phyloP scores from a whole-genome alignment of 2,329 filamentous ascomycete genomes.

The Colletotrichum somersetense region DNA sequence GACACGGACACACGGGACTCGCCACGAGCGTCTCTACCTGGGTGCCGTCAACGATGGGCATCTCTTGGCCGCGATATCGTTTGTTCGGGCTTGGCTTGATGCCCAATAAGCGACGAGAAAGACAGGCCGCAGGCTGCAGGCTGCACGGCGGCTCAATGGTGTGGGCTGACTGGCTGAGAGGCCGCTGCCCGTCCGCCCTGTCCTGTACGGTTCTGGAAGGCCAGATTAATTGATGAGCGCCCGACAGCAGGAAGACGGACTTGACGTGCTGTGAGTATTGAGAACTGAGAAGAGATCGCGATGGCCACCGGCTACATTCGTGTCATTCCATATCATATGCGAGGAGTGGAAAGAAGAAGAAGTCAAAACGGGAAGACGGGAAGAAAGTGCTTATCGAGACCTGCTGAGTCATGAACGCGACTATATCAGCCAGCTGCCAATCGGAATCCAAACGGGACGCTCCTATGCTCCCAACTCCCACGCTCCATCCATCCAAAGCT shows the following conservation, averaged over 20 bases:
- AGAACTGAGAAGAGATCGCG: not conserved
- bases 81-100: slow-evolving; percentile 4
- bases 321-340: not conserved
- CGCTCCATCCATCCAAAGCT: no score
- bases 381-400: not conserved
- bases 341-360: not conserved
- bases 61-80: not conserved
- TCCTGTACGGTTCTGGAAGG: not conserved
- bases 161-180: slow-evolving; percentile 39
- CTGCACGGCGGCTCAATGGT: slow-evolving; percentile 22
- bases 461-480: not conserved
- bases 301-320: not conserved
- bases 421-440: not conserved
- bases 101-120: slow-evolving; percentile 14
- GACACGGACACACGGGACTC: slow-evolving; percentile 17
- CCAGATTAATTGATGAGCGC: not conserved
- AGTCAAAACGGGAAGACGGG: not conserved
- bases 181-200: slow-evolving; percentile 29
- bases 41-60: not conserved
- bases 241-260: not conserved
- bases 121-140: slow-evolving; percentile 29
- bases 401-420: not conserved
- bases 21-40: not conserved
- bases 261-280: not conserved
- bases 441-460: not conserved